Conservation (phyloP, 805 yeast genomes). For the Saccharomycopsis javanensis region DNA sequence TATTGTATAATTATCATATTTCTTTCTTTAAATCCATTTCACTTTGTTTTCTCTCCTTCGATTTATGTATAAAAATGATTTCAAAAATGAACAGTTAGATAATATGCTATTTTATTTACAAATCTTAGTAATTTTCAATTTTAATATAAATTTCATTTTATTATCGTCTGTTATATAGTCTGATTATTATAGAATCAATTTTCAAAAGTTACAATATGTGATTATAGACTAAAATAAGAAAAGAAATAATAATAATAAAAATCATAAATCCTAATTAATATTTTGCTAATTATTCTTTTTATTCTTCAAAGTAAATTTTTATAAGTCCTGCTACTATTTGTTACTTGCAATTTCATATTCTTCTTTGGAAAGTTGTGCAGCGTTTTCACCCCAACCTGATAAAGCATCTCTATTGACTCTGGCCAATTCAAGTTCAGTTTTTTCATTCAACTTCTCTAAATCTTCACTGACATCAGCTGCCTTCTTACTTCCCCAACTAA, state of each 20-base stretch:
- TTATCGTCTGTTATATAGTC: background rate
- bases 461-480: conserved; percentile 15
- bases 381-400: conserved; percentile 40
- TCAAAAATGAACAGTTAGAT: background rate
- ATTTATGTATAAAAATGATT: background rate
- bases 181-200: background rate
- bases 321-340: background rate
- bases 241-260: background rate
- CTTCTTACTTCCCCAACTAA: conserved; percentile 23
- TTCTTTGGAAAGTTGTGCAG: conserved; percentile 34
- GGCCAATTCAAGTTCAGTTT: conserved; percentile 28
- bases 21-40: background rate
- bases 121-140: background rate
- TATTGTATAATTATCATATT: background rate
- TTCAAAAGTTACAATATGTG: background rate
- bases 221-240: too few relatives aligned
- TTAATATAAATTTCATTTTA: background rate
- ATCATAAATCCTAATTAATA: background rate
- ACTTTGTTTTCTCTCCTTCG: background rate
- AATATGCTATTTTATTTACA: background rate
- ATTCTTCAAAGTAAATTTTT: too few relatives aligned
- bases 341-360: conserved; percentile 24
- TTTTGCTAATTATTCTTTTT: background rate
- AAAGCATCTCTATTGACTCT: conserved; percentile 28
- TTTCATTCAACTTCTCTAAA: conserved; percentile 22